Conservation (phyloP, 345 rosid genomes). For the Rhodomyrtus tomentosa region DNA sequence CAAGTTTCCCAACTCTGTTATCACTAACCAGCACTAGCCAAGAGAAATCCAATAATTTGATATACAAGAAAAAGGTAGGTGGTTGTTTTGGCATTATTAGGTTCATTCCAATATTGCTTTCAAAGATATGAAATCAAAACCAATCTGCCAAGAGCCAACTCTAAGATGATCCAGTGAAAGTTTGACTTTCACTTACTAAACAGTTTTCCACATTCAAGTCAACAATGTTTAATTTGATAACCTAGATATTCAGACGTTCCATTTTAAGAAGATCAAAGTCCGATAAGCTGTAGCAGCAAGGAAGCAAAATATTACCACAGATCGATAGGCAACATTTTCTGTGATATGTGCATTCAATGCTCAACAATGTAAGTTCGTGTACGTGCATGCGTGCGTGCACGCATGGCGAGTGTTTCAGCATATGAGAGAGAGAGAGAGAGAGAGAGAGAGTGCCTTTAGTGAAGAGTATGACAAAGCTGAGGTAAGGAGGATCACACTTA, state of each 20-base stretch:
- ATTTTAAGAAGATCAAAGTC: not conserved
- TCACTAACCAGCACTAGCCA: not conserved
- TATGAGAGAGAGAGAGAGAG: not conserved
- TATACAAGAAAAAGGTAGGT: not conserved
- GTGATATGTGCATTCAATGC: not conserved
- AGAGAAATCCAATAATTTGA: not conserved
- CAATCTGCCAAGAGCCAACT: not conserved
- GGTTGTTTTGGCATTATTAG: not conserved
- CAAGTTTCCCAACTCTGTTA: not conserved
- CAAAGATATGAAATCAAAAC: not conserved
- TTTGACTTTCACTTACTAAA: not conserved
- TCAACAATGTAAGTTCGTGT: not conserved
- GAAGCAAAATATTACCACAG: not conserved
- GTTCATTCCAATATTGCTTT: not conserved
- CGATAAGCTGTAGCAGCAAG: not conserved
- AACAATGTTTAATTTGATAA: not conserved
- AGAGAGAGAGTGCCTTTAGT: accelerated
- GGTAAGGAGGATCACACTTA: not conserved
- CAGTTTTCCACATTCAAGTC: not conserved
- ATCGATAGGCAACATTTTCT: not conserved
- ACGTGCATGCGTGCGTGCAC: too few species aligned
- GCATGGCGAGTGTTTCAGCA: not conserved
- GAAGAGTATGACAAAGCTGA: not conserved
- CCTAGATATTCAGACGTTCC: not conserved
- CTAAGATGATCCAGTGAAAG: not conserved